phyloP scores from a whole-genome alignment of 2,329 filamentous ascomycete species.

The Stagonosporopsis vannaccii region DNA sequence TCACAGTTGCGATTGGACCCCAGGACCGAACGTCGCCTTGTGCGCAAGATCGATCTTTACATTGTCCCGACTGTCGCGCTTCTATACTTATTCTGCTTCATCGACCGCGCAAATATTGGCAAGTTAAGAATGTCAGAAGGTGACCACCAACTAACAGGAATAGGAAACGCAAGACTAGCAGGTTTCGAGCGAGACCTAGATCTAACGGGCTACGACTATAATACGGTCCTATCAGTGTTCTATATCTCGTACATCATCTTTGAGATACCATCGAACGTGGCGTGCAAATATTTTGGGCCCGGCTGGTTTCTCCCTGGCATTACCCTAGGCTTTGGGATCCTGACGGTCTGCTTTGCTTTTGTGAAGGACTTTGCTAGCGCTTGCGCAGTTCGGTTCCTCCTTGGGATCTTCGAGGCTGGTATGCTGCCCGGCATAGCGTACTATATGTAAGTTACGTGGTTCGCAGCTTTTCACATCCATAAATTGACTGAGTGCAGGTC shows the following conservation, averaged over 20 bases:
- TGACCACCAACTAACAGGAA: background rate
- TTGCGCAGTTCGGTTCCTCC: conserved; percentile 68
- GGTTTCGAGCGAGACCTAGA: conserved; percentile 67
- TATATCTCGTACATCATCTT: conserved; percentile 76
- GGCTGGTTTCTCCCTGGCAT: conserved; percentile 71
- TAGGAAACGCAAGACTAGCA: conserved; percentile 70
- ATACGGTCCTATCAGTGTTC: conserved; percentile 70
- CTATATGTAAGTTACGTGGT: conserved; percentile 58
- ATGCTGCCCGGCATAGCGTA: conserved; percentile 75
- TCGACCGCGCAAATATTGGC: conserved; percentile 75
- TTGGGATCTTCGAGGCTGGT: conserved; percentile 71
- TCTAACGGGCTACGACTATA: conserved; percentile 69
- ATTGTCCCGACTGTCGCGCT: conserved; percentile 69
- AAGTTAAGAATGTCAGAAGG: background rate
- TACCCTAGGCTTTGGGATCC: conserved; percentile 66
- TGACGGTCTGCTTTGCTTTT: conserved; percentile 69
- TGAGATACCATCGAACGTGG: conserved; percentile 70
- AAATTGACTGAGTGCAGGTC: background rate
- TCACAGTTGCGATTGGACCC: background rate
- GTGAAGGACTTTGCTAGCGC: conserved; percentile 60
- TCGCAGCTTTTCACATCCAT: background rate
- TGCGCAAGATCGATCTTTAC: conserved; percentile 65
- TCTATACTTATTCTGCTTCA: conserved; percentile 74
- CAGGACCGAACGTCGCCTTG: background rate
- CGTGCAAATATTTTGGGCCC: conserved; percentile 70